phyloP scores from a whole-genome alignment of 208 protist species.

The Trypanosoma cruzi region DNA sequence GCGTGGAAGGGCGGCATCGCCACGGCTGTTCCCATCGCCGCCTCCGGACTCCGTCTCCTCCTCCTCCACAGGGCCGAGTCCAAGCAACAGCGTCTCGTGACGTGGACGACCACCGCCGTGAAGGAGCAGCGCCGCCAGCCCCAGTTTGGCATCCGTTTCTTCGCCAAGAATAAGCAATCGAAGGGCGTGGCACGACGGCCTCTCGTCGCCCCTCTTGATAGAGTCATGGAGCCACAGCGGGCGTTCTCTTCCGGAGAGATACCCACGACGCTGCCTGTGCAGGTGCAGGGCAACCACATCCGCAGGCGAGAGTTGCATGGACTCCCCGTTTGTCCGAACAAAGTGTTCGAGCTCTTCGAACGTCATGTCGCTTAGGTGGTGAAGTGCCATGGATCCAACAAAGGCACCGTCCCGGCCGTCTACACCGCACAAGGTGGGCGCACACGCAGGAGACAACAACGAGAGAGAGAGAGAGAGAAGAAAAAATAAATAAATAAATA shows the following conservation, averaged over 20 bases:
- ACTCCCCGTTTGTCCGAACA: conserved; percentile 5
- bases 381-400: conserved; percentile 10
- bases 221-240: neutral
- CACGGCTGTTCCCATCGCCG: neutral
- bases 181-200: neutral
- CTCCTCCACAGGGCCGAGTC: conserved; percentile 3
- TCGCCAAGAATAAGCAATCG: conserved; percentile 36
- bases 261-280: conserved; percentile 38
- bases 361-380: conserved; percentile 24
- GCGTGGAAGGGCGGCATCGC: neutral
- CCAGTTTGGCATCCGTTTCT: conserved; percentile 17
- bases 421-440: neutral
- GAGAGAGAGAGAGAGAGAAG: neutral
- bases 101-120: neutral
- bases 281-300: conserved; percentile 47
- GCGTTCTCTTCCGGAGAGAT: conserved; percentile 18
- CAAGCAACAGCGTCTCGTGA: neutral
- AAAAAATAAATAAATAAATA: neutral
- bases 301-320: conserved; percentile 25
- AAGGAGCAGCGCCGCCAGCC: conserved; percentile 9
- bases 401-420: neutral
- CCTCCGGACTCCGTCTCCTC: neutral
- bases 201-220: neutral
- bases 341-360: conserved; percentile 22
- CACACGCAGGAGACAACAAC: neutral